Percentiles rank a stretch among this genome's conserved stretches.
phyloP scores from a whole-genome alignment of 2,329 filamentous ascomycete genomes.

The Aspergillus pseudotamarii region DNA sequence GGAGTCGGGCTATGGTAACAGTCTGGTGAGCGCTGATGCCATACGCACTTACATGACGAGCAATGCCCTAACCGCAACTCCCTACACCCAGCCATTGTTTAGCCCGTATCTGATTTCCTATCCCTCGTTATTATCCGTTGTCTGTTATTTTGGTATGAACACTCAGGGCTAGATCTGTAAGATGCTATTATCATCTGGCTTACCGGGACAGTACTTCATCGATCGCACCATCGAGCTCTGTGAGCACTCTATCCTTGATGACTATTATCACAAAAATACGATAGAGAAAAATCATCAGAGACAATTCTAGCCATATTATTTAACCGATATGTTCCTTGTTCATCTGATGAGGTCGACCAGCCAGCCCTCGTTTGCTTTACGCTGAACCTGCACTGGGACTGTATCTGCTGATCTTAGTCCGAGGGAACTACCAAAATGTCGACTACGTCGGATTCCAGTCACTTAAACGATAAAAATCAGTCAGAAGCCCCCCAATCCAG shows the following conservation, averaged over 20 bases:
- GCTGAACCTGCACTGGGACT: background rate
- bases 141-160: background rate
- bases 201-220: background rate
- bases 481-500: background rate
- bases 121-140: background rate
- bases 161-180: background rate
- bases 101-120: background rate
- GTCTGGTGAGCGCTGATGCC: background rate
- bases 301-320: background rate
- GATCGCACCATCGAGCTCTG: background rate
- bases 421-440: background rate
- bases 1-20: background rate
- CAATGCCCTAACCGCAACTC: background rate
- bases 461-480: background rate
- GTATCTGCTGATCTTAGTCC: background rate
- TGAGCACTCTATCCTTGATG: background rate
- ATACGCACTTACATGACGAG: slow-evolving; percentile 4
- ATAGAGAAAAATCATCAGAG: background rate
- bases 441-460: background rate
- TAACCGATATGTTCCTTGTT: background rate
- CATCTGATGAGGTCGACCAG: background rate
- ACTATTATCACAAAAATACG: background rate
- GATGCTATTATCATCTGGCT: background rate
- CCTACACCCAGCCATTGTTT: background rate
- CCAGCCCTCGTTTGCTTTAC: background rate